Base-by-base conservation (phyloP, 345 rosid genomes). In the Adansonia digitata region DNA sequence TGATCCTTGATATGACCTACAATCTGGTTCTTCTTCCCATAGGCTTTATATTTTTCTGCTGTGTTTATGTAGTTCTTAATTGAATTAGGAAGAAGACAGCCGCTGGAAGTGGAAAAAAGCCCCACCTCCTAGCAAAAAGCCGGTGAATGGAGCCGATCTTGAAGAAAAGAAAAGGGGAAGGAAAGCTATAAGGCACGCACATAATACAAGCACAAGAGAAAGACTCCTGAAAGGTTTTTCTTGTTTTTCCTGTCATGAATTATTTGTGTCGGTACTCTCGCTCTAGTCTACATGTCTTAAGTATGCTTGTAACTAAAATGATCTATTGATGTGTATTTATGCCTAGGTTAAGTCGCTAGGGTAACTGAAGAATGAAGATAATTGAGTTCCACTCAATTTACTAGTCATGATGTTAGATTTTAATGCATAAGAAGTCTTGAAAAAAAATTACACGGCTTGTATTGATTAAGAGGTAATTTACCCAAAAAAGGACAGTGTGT, bases 51-150 rank as follows among this genome's bases (percentile, higher is more conserved):
- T 17, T 15, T 35, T 40, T 42, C 26, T 59, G 64, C 39, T 29
- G 31, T 60, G 37, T 20, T 60, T 49, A 48, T 48, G 7, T 29
- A 3, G 5, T 69, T 31, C 27, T 69, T 45, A 5, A n/a, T 53
- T 82, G 26, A 39, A 61, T 71, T 76, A 88, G 94, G 89, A 81
- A 48, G 82, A 72, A 70, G 82, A 80, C 34, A 74, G 75, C 18
- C 67, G 74, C 77, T 90, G 94, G 94, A 79, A 68, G 68, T 90
- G 94, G 92, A 78, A 72, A 48, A 87, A 63, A 45, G 77, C 88
- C 65, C 87, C 88, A 22, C 94, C 92, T 8, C 26, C 18, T 60
- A 85, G 90, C 81, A 84, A 71, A 77, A 79, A 74, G 73, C 53
- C 17, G 26, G 80, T 73, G 26, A 18, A 57, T 71, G 56, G 35